phyloP scores from a whole-genome alignment of 78 protist genomes.

The Dictyostelium firmibasis region DNA sequence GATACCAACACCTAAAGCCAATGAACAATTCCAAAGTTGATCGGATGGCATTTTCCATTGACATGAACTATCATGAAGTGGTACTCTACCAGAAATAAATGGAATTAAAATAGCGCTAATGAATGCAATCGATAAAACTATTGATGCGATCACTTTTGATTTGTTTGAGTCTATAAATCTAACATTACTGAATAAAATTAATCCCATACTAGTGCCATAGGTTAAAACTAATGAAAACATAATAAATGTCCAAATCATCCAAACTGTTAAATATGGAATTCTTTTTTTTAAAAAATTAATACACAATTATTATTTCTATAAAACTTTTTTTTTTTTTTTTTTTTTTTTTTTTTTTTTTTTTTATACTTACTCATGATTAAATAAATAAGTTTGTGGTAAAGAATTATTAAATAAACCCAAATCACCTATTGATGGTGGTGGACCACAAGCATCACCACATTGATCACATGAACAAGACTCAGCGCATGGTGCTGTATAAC shows the following conservation, averaged over 20 bases:
- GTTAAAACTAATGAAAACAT: neutral
- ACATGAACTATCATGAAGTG: neutral
- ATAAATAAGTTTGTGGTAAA: constrained; percentile 42
- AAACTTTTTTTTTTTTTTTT: neutral
- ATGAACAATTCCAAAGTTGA: constrained; percentile 36
- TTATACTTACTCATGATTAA: constrained; percentile 21
- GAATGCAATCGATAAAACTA: neutral
- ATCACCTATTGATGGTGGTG: neutral
- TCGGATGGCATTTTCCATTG: constrained; percentile 47
- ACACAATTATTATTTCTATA: neutral
- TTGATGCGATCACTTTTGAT: neutral
- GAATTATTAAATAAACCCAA: constrained; percentile 17
- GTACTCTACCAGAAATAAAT: neutral
- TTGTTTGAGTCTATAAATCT: no score
- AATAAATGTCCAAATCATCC: constrained; percentile 27
- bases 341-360: no score
- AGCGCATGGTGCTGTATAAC: neutral
- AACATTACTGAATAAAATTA: neutral
- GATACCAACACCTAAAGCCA: constrained; percentile 2
- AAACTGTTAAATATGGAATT: constrained; percentile 37
- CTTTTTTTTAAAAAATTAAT: neutral
- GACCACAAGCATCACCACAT: constrained; percentile 30
- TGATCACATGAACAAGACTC: constrained; percentile 42
- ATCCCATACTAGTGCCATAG: neutral
- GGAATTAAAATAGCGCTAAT: neutral